A percentile compares a stretch with the other conserved stretches of the same genome.
Evolutionary conservation across 108 stramenopile genomes (phyloP).

Genomic region (Cyclotella cryptica): DNA sequence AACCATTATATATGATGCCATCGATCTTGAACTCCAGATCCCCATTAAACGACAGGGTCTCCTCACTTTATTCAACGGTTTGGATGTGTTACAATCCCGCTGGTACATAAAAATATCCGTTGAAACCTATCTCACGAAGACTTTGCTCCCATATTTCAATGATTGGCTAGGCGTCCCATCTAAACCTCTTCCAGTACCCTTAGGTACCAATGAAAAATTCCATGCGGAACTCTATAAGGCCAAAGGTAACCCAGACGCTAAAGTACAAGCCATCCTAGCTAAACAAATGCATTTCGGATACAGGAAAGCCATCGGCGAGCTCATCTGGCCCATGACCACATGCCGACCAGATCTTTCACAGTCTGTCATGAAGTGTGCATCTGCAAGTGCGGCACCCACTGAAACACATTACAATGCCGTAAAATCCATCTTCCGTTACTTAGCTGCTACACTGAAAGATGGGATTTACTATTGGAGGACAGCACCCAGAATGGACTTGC

Average conservation of each 20-base stretch:
- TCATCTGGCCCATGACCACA: conserved; percentile 5
- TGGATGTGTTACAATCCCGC: not conserved
- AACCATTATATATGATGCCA: too few relatives aligned
- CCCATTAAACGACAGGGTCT: not conserved
- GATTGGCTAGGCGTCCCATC: not conserved
- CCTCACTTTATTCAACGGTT: not conserved
- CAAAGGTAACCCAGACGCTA: not conserved
- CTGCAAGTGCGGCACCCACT: not conserved
- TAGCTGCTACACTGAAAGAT: not conserved
- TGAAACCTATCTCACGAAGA: not conserved
- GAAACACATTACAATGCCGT: not conserved
- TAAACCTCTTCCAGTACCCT: not conserved
- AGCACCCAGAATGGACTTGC: too few relatives aligned
- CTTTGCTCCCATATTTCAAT: not conserved
- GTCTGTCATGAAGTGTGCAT: not conserved
- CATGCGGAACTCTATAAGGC: not conserved
- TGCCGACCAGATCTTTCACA: not conserved
- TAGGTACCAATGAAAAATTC: not conserved
- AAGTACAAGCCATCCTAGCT: not conserved
- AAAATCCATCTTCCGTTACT: not conserved
- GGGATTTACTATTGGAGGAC: too few relatives aligned
- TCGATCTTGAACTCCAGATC: not conserved
- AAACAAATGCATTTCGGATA: not conserved
- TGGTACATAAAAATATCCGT: not conserved
- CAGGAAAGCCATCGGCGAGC: not conserved